Evolutionary conservation across 192 early-diverging fungal species (phyloP).

Genomic region (Backusella mclennaniae): DNA sequence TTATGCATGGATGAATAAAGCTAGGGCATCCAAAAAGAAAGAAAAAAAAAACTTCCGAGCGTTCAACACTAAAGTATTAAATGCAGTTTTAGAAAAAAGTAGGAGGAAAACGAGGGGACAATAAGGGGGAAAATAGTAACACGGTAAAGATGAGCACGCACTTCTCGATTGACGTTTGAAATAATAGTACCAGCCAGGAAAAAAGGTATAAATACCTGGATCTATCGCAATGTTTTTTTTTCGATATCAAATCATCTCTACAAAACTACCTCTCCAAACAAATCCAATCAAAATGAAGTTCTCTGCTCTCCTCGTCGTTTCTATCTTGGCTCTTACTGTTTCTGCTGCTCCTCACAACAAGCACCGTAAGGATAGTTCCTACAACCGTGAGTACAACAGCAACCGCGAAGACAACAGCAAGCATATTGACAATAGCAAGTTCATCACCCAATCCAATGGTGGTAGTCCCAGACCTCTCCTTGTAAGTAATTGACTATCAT

Average conservation of each 20-base stretch:
- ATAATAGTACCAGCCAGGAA: not conserved
- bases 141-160: not conserved
- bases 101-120: not conserved
- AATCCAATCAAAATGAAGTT: constrained; percentile 6
- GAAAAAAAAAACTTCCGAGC: not conserved
- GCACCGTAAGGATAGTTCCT: not conserved
- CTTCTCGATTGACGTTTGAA: not conserved
- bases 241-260: not conserved
- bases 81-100: not conserved
- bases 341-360: not conserved
- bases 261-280: not conserved
- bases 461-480: not conserved
- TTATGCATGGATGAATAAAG: not conserved
- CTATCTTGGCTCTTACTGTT: not conserved
- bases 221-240: not conserved
- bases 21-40: not conserved
- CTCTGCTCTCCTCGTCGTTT: not conserved
- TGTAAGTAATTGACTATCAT: not conserved
- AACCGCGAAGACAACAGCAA: not conserved
- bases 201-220: not conserved
- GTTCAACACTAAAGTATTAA: not conserved
- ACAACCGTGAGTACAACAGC: not conserved
- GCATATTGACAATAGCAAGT: not conserved
- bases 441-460: not conserved
- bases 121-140: not conserved